Evolutionary conservation across 1,284 basidiomycete genomes (phyloP), one percentile per base, ranked within the genome.

Genomic region (Malassezia obtusa): DNA sequence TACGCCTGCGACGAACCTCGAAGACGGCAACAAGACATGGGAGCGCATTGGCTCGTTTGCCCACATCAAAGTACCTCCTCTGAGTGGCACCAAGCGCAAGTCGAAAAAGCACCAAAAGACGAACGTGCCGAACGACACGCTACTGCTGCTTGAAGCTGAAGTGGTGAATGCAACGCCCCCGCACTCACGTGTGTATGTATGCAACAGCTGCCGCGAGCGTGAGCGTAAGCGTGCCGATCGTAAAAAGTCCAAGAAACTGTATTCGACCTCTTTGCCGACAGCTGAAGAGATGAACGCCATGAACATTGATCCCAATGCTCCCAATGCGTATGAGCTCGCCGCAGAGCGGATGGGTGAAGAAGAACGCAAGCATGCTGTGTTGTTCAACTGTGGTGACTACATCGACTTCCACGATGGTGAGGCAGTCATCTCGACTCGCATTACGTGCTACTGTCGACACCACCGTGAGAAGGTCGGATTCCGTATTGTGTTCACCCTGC

Each of bases 361-460:
- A 39, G 71, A 69, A 50, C 64, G 66, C 57, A 69, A 71, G 49
- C 67, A 68, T 6, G 64, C 71, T 31, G 69, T 73, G 2, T 59
- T 73, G 12, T 99, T 98, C 78, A 98, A 98, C 71, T 95, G 91
- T 66, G 81, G 88, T 0, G 87, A 94, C 65, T 81, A 89, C 49
- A 81, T 96, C 45, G 87, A 90, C 65, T 89, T 98, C 70, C 85
- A 84, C 14, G 80, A 84, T 17, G 94, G 94, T 30, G 86, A 87
- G 33, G 85, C 85, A 12, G 81, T 88, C 17, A 79, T 99, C 15
- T 94, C 94, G 3, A 84, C 96, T 44, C 83, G 94, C 43, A 89
- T 99, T 61, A 95, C 94, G 7, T 99, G 94, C 77, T 99, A 99
- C 75, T 98, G 94, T 69, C 85, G 94, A 47, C 94, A 98, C 78